A percentile compares a stretch with the other conserved stretches of the same genome.
These are phyloP conservation scores for Sphenostylis stenocarpa DNA, from an alignment of 306 rosid genomes.

Conservation along the genomic window DNA sequence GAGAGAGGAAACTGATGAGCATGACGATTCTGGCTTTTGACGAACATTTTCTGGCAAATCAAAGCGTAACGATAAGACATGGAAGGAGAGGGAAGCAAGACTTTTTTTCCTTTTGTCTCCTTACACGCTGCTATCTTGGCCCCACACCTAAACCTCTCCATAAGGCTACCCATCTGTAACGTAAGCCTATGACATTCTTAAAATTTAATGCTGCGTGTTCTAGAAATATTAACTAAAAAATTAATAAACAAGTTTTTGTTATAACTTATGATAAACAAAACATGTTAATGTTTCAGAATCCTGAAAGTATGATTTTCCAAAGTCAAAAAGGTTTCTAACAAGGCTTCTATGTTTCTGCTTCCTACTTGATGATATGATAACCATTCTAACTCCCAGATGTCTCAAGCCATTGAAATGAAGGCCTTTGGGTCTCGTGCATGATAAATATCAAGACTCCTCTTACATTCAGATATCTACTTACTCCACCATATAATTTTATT, in stretches of 20 bases:
- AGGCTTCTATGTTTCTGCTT: too few species aligned
- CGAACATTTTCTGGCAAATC: slow-evolving; percentile 18
- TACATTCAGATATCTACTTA: neutral
- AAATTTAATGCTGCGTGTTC: neutral
- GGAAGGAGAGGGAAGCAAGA: slow-evolving; percentile 51
- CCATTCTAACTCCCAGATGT: neutral
- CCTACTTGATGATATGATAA: neutral
- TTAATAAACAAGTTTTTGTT: neutral
- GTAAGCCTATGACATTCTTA: neutral
- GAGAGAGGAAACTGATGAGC: slow-evolving; percentile 16
- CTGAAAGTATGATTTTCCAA: neutral
- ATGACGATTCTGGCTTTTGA: slow-evolving; percentile 31
- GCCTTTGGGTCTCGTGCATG: neutral
- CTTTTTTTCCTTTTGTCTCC: slow-evolving; percentile 49
- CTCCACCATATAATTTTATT: neutral
- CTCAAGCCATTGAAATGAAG: neutral
- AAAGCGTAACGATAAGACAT: slow-evolving; percentile 37
- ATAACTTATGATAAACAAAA: neutral
- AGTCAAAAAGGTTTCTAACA: neutral
- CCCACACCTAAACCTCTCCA: slow-evolving; percentile 10
- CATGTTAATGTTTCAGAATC: neutral
- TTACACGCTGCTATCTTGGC: slow-evolving; percentile 36
- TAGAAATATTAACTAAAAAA: neutral
- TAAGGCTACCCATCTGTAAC: neutral
- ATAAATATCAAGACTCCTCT: neutral